Evolutionary conservation across 352 stramenopile species (phyloP), one percentile per base, ranked within the genome.

Genomic region (Phytophthora colocasiae): DNA sequence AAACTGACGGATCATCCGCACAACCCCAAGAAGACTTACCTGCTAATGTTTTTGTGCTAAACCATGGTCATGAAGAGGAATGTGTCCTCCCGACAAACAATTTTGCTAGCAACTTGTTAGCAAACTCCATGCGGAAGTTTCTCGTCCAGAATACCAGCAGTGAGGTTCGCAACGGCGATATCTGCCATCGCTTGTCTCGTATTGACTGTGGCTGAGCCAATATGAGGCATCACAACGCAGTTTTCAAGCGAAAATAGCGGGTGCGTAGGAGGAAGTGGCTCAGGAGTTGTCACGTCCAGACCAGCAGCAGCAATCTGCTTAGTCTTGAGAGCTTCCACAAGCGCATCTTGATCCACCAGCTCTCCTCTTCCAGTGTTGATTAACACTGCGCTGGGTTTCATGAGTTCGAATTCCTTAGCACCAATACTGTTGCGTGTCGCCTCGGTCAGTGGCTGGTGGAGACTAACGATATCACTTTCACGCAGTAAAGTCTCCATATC

Each of bases 321-420:
- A 7, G 55, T 73, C 5, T 39, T 40, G 1, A 95, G 69, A 4
- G 81, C 84, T 2, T 80, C 17, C 17, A 79, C 52, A 3, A 95
- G 77, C 27, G 86, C 85, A 26, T 93, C 81, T 58, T 97, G 93
- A 64, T 98, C 88, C 36, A 98, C 84, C 46, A 98, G 80, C 24
- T 95, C 91, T 39, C 94, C 94, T 40, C 94, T 81, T 38, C 89
- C 90, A 58, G 95, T 97, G 70, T 98, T 98, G 39, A 98, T 87
- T 39, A 98, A 77, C 50, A 97, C 87, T n/a, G 91, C 88, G 31
- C 73, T 75, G 10, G 74, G 52, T 63, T 96, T 93, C 86, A 98
- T 96, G n/a, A 83, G 48, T 8, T 73, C 63, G 24, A 98, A 81
- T 22, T 85, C 75, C 3, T 84, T 81, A 2, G 82, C 73, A 34